Conservation (phyloP, 148 eudicot species). For the Silene latifolia region DNA sequence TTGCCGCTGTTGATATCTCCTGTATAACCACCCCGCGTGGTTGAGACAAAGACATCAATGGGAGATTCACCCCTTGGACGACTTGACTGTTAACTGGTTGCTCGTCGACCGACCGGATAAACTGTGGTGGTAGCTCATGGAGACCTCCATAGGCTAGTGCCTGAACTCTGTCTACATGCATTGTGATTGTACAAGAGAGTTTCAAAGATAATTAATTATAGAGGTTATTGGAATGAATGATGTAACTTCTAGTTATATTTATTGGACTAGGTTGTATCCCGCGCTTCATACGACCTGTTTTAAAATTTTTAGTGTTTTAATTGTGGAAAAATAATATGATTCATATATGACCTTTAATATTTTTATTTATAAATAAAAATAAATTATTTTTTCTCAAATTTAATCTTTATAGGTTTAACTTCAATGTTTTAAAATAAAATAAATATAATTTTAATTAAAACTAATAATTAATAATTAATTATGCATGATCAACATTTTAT, state of each 20-base stretch:
- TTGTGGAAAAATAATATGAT: too few species aligned
- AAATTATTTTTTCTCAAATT: too few species aligned
- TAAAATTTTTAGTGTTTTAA: too few species aligned
- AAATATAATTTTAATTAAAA: too few species aligned
- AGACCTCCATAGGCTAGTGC: constrained; percentile 41
- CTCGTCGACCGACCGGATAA: constrained; percentile 51
- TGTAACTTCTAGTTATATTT: not conserved
- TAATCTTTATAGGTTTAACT: too few species aligned
- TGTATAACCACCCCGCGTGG: constrained; percentile 25
- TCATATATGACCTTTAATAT: too few species aligned
- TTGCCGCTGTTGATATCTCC: constrained; percentile 36
- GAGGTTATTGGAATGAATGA: not conserved
- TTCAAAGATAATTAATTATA: not conserved
- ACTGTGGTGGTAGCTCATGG: constrained; percentile 46
- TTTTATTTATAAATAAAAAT: too few species aligned
- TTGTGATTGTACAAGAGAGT: not conserved
- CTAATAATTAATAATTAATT: too few species aligned
- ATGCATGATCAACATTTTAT: too few species aligned
- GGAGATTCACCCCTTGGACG: constrained; percentile 31
- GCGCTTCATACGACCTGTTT: too few species aligned
- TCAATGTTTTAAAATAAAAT: too few species aligned
- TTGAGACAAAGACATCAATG: constrained; percentile 42
- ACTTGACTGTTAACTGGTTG: constrained; percentile 51
- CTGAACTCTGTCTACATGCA: constrained; percentile 69
- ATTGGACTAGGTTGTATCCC: too few species aligned